Evolutionary conservation across 2,329 filamentous ascomycete species (phyloP), one percentile per base, ranked within the genome.

Genomic region (Colletotrichum sp.): DNA sequence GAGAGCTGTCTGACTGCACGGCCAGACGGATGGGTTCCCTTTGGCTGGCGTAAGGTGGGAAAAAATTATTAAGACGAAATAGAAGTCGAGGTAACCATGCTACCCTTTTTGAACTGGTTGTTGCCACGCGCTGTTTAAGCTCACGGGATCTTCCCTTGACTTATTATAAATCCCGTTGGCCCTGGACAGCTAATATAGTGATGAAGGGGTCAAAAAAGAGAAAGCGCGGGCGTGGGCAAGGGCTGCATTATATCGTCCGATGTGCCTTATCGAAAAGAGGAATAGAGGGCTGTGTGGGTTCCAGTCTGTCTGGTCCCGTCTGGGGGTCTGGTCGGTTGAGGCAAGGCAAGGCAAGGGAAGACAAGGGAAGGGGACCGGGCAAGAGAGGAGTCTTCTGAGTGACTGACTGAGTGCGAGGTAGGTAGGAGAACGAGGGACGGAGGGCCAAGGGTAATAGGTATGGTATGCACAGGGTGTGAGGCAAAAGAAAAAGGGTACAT

Each of bases 191-290:
- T 81, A 83, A 83, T 84, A 83, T 82, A 80, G 78, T 82, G 78
- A 81, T 80, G 81, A 81, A 79, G 80, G 79, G 77, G 79, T 83
- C 79, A 82, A 79, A 81, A 79, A 78, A 79, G 77, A 79, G 52
- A 36, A 81, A 80, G 80, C 78, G 73, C 80, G 79, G 80, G 78
- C 71, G 83, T 80, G 84, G 85, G 83, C 81, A 83, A 81, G 80
- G 82, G 80, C 82, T 82, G 85, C 83, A 86, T 87, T 87, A 87
- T 87, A 87, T 87, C 86, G 84, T 87, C 85, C 86, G 85, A 88
- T 87, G 81, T 86, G 81, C 83, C 81, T 80, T 82, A 84, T 85
- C 81, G 82, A 79, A 77, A 81, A 81, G 78, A 78, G 76, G 76
- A 80, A 79, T 67, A 75, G 74, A 77, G 71, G 78, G 78, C 78